Percentiles rank a stretch among this genome's conserved stretches.
Conservation (phyloP, 345 rosid genomes). For the Moricandia arvensis region DNA sequence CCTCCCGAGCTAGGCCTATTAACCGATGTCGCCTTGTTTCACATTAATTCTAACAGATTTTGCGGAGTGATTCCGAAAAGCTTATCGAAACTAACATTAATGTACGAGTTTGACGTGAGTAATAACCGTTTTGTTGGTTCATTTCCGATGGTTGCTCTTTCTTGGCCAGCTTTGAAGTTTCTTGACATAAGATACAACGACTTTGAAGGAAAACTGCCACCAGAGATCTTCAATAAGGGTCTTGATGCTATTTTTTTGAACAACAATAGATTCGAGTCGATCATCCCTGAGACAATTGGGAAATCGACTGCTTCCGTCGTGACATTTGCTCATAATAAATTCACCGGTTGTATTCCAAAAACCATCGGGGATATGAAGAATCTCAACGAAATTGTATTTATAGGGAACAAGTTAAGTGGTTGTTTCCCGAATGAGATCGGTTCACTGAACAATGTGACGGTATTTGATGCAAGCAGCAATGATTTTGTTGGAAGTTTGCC, state of each 20-base stretch:
- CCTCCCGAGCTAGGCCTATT: slow-evolving; percentile 67
- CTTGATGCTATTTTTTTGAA: slow-evolving; percentile 77
- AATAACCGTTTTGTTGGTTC: slow-evolving; percentile 82
- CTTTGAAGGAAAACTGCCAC: slow-evolving; percentile 72
- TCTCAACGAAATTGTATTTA: slow-evolving; percentile 60
- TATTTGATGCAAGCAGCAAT: slow-evolving; percentile 63
- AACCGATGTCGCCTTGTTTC: slow-evolving; percentile 64
- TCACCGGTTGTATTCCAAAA: slow-evolving; percentile 70
- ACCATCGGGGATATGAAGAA: slow-evolving; percentile 66
- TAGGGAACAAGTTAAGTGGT: slow-evolving; percentile 58
- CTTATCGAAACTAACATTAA: slow-evolving; percentile 48
- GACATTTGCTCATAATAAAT: slow-evolving; percentile 66
- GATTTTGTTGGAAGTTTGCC: slow-evolving; percentile 53
- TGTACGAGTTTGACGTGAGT: slow-evolving; percentile 84
- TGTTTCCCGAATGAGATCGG: slow-evolving; percentile 75
- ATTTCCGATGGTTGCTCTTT: slow-evolving; percentile 53
- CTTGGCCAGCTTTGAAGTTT: slow-evolving; percentile 57
- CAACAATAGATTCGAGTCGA: slow-evolving; percentile 69
- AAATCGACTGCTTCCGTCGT: slow-evolving; percentile 61
- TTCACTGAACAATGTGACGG: slow-evolving; percentile 46
- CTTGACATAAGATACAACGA: slow-evolving; percentile 73
- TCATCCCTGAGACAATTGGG: slow-evolving; percentile 68
- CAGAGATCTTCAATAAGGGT: slow-evolving; percentile 47
- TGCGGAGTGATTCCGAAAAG: slow-evolving; percentile 75
- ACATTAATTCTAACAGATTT: slow-evolving; percentile 73